Conservation (phyloP, 2,329 filamentous ascomycete species). For the Graphium sp. region DNA sequence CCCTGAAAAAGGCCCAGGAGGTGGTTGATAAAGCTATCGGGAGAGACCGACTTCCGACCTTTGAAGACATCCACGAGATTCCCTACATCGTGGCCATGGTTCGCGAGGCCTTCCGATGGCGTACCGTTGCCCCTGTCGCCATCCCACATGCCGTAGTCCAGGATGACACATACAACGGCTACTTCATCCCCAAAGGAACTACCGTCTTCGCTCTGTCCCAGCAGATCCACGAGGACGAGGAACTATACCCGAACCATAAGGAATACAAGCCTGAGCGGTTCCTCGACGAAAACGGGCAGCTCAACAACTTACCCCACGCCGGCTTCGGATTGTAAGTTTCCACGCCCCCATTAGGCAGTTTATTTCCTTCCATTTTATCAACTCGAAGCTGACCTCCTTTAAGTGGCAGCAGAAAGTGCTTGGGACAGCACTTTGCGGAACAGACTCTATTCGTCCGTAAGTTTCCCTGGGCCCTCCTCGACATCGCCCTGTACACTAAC, state of each 20-base stretch:
- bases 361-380: no score
- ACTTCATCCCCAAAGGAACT: conserved; percentile 25
- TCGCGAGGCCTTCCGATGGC: conserved; percentile 11
- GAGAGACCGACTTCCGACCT: conserved; percentile 16
- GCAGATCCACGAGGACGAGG: no score
- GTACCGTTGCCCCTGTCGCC: conserved; percentile 6
- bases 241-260: neutral
- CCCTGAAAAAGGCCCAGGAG: conserved; percentile 19
- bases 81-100: conserved; percentile 23
- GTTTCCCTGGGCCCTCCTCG: no score
- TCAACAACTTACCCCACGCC: neutral
- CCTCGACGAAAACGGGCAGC: neutral
- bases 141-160: conserved; percentile 18
- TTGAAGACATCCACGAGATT: conserved; percentile 18
- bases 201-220: no score
- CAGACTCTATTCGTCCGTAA: no score
- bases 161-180: conserved; percentile 19
- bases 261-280: neutral
- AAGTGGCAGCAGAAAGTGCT: no score
- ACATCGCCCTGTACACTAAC: no score
- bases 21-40: conserved; percentile 24
- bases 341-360: no score
- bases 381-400: no score
- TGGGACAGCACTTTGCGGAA: no score
- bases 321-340: neutral